phyloP scores from a whole-genome alignment of 768 basidiomycete genomes.

The Serendipita sp. region DNA sequence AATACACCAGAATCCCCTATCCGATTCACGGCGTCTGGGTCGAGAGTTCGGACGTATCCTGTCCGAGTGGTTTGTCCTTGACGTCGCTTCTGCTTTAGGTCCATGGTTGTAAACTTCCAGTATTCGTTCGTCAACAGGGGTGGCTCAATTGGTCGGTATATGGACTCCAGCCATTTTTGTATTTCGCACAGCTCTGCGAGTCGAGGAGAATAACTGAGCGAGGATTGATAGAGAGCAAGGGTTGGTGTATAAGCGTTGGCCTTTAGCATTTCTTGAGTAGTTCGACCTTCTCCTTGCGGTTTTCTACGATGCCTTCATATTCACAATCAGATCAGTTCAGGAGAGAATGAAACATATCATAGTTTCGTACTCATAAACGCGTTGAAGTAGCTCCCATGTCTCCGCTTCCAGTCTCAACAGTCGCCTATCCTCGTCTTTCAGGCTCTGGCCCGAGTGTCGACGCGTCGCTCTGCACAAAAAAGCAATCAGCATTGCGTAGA shows the following conservation, averaged over 20 bases:
- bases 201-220: background rate
- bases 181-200: background rate
- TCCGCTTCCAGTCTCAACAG: background rate
- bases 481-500: background rate
- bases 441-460: background rate
- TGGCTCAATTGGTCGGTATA: background rate
- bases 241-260: background rate
- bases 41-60: slow-evolving; percentile 46
- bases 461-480: background rate
- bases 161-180: background rate
- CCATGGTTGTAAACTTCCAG: slow-evolving; percentile 58
- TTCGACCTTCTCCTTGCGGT: slow-evolving; percentile 1
- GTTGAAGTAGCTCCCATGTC: slow-evolving; percentile 5
- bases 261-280: slow-evolving; percentile 1
- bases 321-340: background rate
- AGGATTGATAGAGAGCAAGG: background rate
- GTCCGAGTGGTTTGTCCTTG: slow-evolving; percentile 48
- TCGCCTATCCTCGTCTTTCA: background rate
- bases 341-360: no score
- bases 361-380: background rate
- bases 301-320: background rate
- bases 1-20: slow-evolving; percentile 37
- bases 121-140: slow-evolving; percentile 23
- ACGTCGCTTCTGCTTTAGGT: slow-evolving; percentile 25
- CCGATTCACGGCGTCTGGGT: slow-evolving; percentile 62